Evolutionary conservation across 2,329 filamentous ascomycete species (phyloP).

Genomic region (Magnaporthales sp.): DNA sequence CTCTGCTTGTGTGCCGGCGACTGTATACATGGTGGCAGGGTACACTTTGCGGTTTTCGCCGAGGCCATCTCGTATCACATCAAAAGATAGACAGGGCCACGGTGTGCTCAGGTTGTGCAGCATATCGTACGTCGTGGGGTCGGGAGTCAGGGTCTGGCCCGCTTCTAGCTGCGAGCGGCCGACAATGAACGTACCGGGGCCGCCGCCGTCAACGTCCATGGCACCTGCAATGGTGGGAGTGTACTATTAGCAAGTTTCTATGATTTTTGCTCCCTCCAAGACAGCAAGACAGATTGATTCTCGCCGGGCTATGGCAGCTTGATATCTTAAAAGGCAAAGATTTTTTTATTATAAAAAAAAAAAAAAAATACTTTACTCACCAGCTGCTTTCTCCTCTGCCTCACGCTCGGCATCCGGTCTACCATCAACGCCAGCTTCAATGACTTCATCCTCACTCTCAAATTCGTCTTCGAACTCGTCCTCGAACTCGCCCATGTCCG

Average conservation of each 20-base stretch:
- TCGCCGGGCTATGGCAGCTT: not conserved
- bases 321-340: too few relatives aligned
- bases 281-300: too few relatives aligned
- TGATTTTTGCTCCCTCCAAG: not conserved
- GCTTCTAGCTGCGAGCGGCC: slow-evolving; percentile 85
- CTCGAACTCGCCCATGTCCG: slow-evolving; percentile 75
- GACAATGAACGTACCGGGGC: slow-evolving; percentile 85
- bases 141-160: slow-evolving; percentile 83
- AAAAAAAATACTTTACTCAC: too few relatives aligned
- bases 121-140: slow-evolving; percentile 95
- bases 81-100: slow-evolving; percentile 96
- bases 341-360: too few relatives aligned
- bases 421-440: slow-evolving; percentile 91
- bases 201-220: slow-evolving; percentile 71
- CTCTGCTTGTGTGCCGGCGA: slow-evolving; percentile 90
- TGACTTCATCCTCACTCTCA: slow-evolving; percentile 81
- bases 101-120: slow-evolving; percentile 88
- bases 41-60: slow-evolving; percentile 89
- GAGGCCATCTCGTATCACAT: slow-evolving; percentile 77
- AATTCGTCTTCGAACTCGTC: slow-evolving; percentile 92
- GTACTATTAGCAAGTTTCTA: not conserved
- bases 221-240: slow-evolving; percentile 31
- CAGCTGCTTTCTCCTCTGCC: slow-evolving; percentile 69
- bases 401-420: slow-evolving; percentile 87
- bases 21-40: slow-evolving; percentile 89